Conservation (phyloP, 2,329 filamentous ascomycete genomes). For the Penicillium sp. region DNA sequence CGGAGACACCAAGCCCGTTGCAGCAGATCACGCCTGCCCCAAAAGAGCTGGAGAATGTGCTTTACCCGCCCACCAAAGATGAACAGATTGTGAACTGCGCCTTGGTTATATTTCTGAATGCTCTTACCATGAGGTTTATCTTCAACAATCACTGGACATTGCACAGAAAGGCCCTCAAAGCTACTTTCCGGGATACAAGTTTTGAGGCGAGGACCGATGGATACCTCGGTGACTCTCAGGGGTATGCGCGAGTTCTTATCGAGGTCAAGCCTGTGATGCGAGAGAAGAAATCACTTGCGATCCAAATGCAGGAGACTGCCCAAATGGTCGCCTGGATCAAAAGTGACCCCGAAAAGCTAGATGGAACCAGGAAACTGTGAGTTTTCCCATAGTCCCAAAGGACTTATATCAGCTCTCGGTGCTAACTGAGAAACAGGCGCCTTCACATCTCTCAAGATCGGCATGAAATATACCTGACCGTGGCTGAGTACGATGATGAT, state of each 20-base stretch:
- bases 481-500: not conserved
- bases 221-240: not conserved
- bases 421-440: not conserved
- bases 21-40: not conserved
- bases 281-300: not conserved
- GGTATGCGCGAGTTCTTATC: not conserved
- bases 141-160: not conserved
- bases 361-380: not conserved
- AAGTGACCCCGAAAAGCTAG: not conserved
- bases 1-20: not conserved
- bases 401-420: not conserved
- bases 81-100: not conserved
- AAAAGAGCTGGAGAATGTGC: not conserved
- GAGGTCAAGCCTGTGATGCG: not conserved
- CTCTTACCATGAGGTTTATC: not conserved
- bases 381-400: not conserved
- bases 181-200: not conserved
- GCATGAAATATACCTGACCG: not conserved
- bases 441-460: not conserved
- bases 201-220: not conserved
- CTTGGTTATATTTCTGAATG: not conserved
- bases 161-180: not conserved
- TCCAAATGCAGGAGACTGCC: not conserved
- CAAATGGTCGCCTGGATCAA: not conserved
- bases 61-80: not conserved